Evolutionary conservation across 163 green algal species (phyloP), one percentile per base, ranked within the genome.

Genomic region (Trebouxia gelatinosa): DNA sequence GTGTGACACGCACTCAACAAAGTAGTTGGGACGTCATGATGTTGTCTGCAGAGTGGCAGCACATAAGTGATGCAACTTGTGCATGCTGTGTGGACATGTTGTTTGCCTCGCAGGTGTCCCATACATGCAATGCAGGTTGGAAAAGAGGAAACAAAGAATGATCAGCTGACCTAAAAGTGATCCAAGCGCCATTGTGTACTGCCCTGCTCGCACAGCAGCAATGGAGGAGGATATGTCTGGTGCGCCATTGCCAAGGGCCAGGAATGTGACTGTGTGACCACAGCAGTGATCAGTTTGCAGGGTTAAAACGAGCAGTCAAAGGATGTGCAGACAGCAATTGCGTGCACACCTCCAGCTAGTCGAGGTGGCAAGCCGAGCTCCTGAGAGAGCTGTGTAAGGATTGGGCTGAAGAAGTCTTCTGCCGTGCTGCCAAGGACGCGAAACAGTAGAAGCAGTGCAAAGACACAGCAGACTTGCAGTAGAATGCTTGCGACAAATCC

Each of bases 231-330:
- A 95, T n/a, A 98, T 81, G 83, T 98, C 93, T 6, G 93, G 93
- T 0, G 93, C 93, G 0, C 93, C 93, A 81, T 97, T 97, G 70
- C 92, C 93, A 31, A 97, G 86, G 5, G 93, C 93, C 51, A 98
- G 88, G 64, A 98, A 91, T 0, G 93, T 98, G 1, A 97, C 93
- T 92, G 85, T 68, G 76, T 5, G 13, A 6, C 34, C 17, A 32
- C 23, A 31, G 0, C 16, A 16, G 34, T 48, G 0, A 31, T 50
- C 43, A 54, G 9, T 54, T 54, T 54, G 43, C 43, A 54, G 43
- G 13, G 43, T 9, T 54, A 54, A 54, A 23, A 23, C 43, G 13
- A 54, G 43, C 64, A 66, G 37, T 67, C 38, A 35, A 31, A 80
- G 34, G 6, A 16, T 62, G n/a, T n/a, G n/a, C n/a, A n/a, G n/a